A percentile compares a stretch with the other conserved stretches of the same genome.
These are phyloP conservation scores for Staphylotrichum longicolle DNA, from an alignment of 495 filamentous ascomycete genomes.

Conservation along the genomic window DNA sequence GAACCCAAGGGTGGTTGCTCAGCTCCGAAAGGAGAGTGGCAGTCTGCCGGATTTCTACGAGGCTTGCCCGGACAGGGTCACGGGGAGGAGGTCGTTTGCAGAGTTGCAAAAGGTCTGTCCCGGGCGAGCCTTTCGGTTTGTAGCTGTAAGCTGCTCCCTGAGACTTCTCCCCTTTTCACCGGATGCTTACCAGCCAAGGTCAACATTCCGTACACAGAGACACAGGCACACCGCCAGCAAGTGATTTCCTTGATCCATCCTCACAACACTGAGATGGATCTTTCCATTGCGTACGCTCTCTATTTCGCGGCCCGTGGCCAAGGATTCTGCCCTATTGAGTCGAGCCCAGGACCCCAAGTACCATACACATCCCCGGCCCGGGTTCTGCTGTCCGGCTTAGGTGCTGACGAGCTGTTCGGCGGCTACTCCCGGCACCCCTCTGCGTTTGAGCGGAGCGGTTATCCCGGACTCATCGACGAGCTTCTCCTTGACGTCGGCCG, in stretches of 20 bases:
- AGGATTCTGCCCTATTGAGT: conserved; percentile 47
- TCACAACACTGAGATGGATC: conserved; percentile 97
- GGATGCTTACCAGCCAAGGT: conserved; percentile 49
- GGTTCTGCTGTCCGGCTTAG: conserved; percentile 86
- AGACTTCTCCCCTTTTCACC: not conserved
- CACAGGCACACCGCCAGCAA: conserved; percentile 61
- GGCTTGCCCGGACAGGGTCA: conserved; percentile 83
- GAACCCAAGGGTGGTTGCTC: conserved; percentile 70
- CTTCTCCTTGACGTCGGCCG: conserved; percentile 82
- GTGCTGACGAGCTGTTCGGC: conserved; percentile 93
- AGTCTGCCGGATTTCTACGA: conserved; percentile 58
- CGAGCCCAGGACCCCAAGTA: conserved; percentile 13
- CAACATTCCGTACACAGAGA: conserved; percentile 78
- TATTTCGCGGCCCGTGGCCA: conserved; percentile 88
- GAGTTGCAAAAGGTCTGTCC: conserved; percentile 75
- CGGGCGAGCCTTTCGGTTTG: conserved; percentile 71
- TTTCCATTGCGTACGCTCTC: conserved; percentile 89
- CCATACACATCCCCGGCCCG: conserved; percentile 70
- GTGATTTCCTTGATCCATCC: conserved; percentile 80
- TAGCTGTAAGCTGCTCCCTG: conserved; percentile 49
- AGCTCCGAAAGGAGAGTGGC: conserved; percentile 26
- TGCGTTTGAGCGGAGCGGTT: conserved; percentile 66
- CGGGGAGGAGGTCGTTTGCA: conserved; percentile 69
- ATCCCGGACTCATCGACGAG: conserved; percentile 71
- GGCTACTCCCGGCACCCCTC: conserved; percentile 84